phyloP scores from a whole-genome alignment of 1,284 basidiomycete species.

The Singerocomus inundabilis region DNA sequence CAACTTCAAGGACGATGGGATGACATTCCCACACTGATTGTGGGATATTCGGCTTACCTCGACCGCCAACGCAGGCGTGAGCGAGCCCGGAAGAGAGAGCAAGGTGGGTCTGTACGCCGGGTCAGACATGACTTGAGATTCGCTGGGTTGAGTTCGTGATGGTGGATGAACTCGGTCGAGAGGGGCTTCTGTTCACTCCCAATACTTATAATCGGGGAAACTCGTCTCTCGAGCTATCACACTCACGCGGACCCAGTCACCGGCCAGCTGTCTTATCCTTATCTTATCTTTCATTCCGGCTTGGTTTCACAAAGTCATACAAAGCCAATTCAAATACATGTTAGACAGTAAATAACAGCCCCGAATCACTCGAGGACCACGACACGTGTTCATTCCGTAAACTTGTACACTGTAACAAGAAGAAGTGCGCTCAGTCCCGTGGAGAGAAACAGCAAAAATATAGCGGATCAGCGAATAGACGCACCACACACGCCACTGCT shows the following conservation, averaged over 20 bases:
- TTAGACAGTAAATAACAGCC: neutral
- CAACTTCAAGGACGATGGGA: neutral
- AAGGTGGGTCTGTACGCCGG: conserved; percentile 52
- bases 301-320: no score
- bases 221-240: neutral
- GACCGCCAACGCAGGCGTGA: conserved; percentile 55
- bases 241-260: neutral
- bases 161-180: neutral
- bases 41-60: conserved; percentile 44
- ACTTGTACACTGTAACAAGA: conserved; percentile 27
- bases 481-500: conserved; percentile 80
- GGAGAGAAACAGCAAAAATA: no score
- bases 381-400: conserved; percentile 21
- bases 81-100: conserved; percentile 47
- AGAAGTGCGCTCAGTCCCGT: neutral
- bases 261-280: conserved; percentile 8
- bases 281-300: conserved; percentile 11
- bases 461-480: conserved; percentile 28
- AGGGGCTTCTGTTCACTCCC: no score
- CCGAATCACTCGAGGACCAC: neutral
- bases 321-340: neutral
- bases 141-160: neutral
- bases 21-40: neutral
- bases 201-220: neutral
- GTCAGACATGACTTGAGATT: conserved; percentile 34